phyloP scores from a whole-genome alignment of 2,329 filamentous ascomycete species.

The Epichloe coenophiala region DNA sequence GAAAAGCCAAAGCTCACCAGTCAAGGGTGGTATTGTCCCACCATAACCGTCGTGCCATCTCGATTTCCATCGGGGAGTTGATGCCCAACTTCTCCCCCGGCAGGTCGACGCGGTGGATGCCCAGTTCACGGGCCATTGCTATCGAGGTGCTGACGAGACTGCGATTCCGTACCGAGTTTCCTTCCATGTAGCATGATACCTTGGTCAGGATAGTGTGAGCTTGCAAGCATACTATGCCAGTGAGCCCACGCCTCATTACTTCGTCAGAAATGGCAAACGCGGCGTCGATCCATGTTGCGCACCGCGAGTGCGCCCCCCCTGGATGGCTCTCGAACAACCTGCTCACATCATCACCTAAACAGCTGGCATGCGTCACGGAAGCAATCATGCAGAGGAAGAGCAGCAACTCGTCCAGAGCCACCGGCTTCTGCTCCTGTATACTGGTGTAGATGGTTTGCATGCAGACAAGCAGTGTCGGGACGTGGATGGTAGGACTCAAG shows the following conservation, averaged over 20 bases:
- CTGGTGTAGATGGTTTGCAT: conserved; percentile 3
- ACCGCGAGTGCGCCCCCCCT: conserved; percentile 2
- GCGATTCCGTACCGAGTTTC: conserved; percentile 3
- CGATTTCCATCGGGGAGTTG: background rate
- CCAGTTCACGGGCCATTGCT: conserved; percentile 4
- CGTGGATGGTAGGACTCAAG: background rate
- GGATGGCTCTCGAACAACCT: conserved; percentile 1
- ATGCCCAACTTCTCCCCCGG: background rate
- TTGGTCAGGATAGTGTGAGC: conserved; percentile 1
- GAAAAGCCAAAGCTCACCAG: background rate
- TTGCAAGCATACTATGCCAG: conserved; percentile 2
- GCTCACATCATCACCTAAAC: background rate
- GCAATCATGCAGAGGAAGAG: conserved; percentile 2
- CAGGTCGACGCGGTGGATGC: conserved; percentile 2
- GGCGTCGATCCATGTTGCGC: conserved; percentile 1
- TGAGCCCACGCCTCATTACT: background rate
- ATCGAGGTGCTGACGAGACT: conserved; percentile 2
- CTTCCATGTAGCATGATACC: conserved; percentile 3
- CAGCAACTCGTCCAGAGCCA: background rate
- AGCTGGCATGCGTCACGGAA: conserved; percentile 1
- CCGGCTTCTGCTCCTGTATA: background rate
- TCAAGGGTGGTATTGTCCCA: conserved; percentile 3
- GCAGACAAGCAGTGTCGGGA: background rate
- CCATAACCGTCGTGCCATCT: conserved; percentile 3
- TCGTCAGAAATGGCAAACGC: conserved; percentile 3